A percentile compares a stretch with the other conserved stretches of the same genome.
Evolutionary conservation across 768 basidiomycete genomes (phyloP).

Genomic region (Tubosaeta brunneosetosa): DNA sequence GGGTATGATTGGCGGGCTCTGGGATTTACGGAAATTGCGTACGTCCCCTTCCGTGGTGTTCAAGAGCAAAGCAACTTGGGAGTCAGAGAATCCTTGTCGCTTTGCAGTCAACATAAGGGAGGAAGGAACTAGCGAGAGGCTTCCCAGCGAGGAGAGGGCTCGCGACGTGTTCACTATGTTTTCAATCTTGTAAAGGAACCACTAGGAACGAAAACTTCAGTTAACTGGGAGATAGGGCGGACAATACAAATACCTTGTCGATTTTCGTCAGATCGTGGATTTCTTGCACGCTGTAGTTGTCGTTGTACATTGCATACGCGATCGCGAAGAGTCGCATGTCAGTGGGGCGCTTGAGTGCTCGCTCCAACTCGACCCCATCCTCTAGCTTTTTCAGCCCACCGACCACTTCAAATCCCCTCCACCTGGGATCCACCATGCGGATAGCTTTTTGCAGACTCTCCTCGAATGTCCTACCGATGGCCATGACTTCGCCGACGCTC

Average conservation of each 20-base stretch:
- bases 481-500: slow-evolving; percentile 99
- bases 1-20: slow-evolving; percentile 70
- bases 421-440: slow-evolving; percentile 94
- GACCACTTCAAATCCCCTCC: slow-evolving; percentile 96
- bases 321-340: slow-evolving; percentile 97
- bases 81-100: slow-evolving; percentile 91
- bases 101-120: slow-evolving; percentile 86
- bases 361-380: slow-evolving; percentile 58
- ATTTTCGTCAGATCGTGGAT: slow-evolving; percentile 96
- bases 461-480: slow-evolving; percentile 98
- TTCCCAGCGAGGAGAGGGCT: slow-evolving; percentile 63
- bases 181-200: slow-evolving; percentile 99
- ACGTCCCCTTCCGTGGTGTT: slow-evolving; percentile 69
- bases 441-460: slow-evolving; percentile 98
- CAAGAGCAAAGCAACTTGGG: slow-evolving; percentile 83
- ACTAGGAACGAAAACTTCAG: slow-evolving; percentile 41
- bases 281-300: slow-evolving; percentile 83
- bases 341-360: slow-evolving; percentile 75
- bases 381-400: slow-evolving; percentile 84
- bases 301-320: slow-evolving; percentile 96
- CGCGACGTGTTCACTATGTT: slow-evolving; percentile 92
- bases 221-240: neutral
- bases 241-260: slow-evolving; percentile 61
- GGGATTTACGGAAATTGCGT: slow-evolving; percentile 79
- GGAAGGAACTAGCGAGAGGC: slow-evolving; percentile 63